Conservation (phyloP, 2,329 filamentous ascomycete species). For the Calonectria multiphialidica region DNA sequence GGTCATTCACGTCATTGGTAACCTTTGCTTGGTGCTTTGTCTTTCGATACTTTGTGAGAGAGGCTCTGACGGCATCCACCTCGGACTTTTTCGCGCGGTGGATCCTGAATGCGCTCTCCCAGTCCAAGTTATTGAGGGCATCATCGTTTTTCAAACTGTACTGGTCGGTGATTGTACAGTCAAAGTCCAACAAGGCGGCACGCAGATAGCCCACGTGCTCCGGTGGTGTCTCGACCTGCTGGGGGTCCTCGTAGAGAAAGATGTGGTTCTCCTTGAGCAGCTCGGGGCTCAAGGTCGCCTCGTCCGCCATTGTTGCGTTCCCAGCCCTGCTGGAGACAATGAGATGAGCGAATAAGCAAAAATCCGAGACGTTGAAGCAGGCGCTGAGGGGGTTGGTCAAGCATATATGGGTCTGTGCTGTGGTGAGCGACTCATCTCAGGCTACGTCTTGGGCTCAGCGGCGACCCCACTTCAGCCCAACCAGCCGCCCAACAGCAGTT, state of each 20-base stretch:
- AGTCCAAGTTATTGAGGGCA: slow-evolving; percentile 13
- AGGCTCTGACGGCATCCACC: slow-evolving; percentile 9
- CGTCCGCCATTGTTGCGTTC: background rate
- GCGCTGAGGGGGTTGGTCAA: background rate
- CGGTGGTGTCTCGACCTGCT: slow-evolving; percentile 18
- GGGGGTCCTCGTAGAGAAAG: slow-evolving; percentile 24
- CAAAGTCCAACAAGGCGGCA: slow-evolving; percentile 29
- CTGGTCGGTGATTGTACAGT: slow-evolving; percentile 26
- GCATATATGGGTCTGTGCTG: background rate
- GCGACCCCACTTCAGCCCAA: slow-evolving; percentile 16
- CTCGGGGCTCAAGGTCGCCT: background rate
- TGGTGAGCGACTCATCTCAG: background rate
- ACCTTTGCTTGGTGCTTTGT: slow-evolving; percentile 14
- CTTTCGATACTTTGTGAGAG: slow-evolving; percentile 10
- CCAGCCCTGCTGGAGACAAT: background rate
- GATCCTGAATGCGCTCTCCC: slow-evolving; percentile 14
- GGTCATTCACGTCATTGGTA: background rate
- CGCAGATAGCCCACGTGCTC: slow-evolving; percentile 27
- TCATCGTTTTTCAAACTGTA: slow-evolving; percentile 19
- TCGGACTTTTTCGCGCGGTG: slow-evolving; percentile 13
- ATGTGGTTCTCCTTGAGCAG: slow-evolving; percentile 27
- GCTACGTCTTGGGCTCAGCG: slow-evolving; percentile 9
- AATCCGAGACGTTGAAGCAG: background rate
- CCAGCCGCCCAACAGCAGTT: slow-evolving; percentile 1
- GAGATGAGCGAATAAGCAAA: background rate